Conservation (phyloP, 768 basidiomycete species). For the Lactifluus echinatus region DNA sequence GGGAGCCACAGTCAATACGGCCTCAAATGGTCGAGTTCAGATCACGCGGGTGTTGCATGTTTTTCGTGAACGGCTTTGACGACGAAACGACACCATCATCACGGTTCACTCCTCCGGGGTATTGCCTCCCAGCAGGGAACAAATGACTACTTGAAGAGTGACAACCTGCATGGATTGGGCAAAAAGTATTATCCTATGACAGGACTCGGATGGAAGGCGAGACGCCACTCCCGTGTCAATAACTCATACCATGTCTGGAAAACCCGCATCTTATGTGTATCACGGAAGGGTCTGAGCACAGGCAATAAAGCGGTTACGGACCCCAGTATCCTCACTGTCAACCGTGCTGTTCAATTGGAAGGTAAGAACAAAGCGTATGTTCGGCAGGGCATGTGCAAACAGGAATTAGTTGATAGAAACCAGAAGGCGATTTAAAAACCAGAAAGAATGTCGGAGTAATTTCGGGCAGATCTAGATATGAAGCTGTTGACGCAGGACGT, state of each 20-base stretch:
- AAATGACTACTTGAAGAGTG: not conserved
- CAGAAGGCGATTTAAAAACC: not conserved
- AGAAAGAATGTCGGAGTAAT: not conserved
- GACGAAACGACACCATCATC: constrained; percentile 22
- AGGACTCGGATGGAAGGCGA: not conserved
- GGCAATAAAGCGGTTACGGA: constrained; percentile 32
- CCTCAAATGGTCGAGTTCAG: constrained; percentile 27
- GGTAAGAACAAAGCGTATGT: constrained; percentile 20
- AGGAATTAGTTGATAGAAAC: constrained; percentile 7
- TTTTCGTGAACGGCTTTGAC: constrained; percentile 36
- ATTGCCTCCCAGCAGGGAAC: not conserved
- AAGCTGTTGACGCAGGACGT: not conserved
- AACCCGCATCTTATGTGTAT: constrained; percentile 4
- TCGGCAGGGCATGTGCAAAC: constrained; percentile 16
- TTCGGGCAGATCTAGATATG: not conserved
- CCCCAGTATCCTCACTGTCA: constrained; percentile 31
- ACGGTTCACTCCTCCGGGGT: constrained; percentile 12
- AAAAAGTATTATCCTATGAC: not conserved
- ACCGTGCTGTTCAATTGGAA: constrained; percentile 40
- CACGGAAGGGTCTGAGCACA: constrained; percentile 27
- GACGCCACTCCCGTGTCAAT: not conserved
- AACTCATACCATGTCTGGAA: not conserved
- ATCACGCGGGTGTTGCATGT: constrained; percentile 24
- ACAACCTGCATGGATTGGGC: not conserved
- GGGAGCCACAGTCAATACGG: constrained; percentile 35